Conservation (phyloP, 805 yeast genomes). For the Metschnikowia koreensis region DNA sequence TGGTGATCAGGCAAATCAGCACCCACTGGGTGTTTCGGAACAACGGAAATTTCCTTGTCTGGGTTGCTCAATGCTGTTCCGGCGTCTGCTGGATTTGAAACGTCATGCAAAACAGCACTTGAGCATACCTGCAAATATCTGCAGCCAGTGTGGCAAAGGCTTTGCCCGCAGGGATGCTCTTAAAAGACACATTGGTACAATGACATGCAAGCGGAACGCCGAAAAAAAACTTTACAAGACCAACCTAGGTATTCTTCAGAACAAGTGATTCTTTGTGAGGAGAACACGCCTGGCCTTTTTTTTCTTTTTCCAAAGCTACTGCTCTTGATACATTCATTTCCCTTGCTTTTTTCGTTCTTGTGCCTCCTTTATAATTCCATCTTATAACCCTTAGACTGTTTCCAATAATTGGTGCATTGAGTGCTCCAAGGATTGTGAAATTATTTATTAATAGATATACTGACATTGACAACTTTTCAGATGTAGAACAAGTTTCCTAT, state of each 20-base stretch:
- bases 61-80: conserved; percentile 61
- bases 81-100: conserved; percentile 66
- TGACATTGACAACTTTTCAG: not conserved
- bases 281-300: not conserved
- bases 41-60: conserved; percentile 51
- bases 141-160: conserved; percentile 75
- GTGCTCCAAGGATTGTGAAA: not conserved
- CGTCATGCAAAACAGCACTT: conserved; percentile 76
- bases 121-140: conserved; percentile 68
- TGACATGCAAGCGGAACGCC: conserved; percentile 72
- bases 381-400: not conserved
- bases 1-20: not conserved
- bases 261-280: conserved; percentile 6
- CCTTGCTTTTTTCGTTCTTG: not conserved
- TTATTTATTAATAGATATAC: not conserved
- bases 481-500: too few relatives aligned
- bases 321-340: not conserved
- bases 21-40: not conserved
- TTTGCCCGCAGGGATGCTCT: conserved; percentile 82
- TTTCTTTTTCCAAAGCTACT: not conserved
- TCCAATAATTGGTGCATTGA: not conserved
- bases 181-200: conserved; percentile 70
- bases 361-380: too few relatives aligned
- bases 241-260: conserved; percentile 26
- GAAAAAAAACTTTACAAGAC: conserved; percentile 44